Evolutionary conservation across 1,139 yeast genomes (phyloP).

Genomic region (Hansenula lynferdii): DNA sequence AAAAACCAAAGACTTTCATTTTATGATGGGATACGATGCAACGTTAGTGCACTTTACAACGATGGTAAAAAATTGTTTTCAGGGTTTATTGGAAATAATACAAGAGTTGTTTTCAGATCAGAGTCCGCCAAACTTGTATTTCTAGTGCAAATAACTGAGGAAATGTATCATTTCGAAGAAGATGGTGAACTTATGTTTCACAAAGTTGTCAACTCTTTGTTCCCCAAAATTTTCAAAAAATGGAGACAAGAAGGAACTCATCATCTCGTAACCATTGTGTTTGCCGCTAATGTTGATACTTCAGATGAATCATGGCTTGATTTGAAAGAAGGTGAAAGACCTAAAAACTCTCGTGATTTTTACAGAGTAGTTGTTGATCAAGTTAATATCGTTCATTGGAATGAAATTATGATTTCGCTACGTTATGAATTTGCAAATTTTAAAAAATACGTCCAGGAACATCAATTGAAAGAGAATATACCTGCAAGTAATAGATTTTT

Average conservation of each 20-base stretch:
- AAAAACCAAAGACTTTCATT: conserved; percentile 61
- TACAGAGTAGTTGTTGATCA: conserved; percentile 95
- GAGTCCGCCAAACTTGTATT: conserved; percentile 85
- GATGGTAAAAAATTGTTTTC: conserved; percentile 63
- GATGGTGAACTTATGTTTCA: conserved; percentile 93
- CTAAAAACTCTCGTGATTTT: conserved; percentile 66
- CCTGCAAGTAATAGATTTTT: conserved; percentile 44
- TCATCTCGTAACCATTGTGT: conserved; percentile 85
- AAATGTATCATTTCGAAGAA: conserved; percentile 99
- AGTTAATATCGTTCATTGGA: conserved; percentile 84
- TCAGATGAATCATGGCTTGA: conserved; percentile 52
- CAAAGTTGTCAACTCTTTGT: conserved; percentile 81
- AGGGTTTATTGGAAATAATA: conserved; percentile 65
- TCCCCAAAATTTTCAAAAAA: conserved; percentile 83
- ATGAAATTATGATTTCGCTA: conserved; percentile 82
- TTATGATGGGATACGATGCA: conserved; percentile 58
- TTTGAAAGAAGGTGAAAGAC: conserved; percentile 67
- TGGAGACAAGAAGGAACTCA: conserved; percentile 89
- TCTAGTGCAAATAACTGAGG: conserved; percentile 83
- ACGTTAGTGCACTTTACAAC: conserved; percentile 63
- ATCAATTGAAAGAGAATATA: conserved; percentile 33
- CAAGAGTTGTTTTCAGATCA: conserved; percentile 81
- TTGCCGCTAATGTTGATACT: conserved; percentile 71
- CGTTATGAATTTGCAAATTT: conserved; percentile 83
- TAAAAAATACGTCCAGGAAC: conserved; percentile 63